Evolutionary conservation across 306 rosid genomes (phyloP), one percentile per base, ranked within the genome.

Genomic region (Cicer yamashitae): DNA sequence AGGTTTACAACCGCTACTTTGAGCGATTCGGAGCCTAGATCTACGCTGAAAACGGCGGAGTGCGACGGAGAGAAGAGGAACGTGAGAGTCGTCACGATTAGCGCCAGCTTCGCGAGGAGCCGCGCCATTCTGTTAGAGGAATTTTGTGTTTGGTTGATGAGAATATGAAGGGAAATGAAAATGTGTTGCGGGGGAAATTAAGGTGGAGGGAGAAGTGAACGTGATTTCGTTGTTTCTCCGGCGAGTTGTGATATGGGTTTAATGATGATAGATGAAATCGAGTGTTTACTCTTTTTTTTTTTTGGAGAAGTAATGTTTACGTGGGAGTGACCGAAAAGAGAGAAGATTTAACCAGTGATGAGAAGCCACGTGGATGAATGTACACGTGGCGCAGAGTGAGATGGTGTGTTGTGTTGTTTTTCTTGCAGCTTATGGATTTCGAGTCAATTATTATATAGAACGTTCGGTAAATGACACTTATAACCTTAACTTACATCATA

Each of bases 1-100:
- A 94, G 86, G 73, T 94, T 94, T 25, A 94, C 99, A n/a, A 94
- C 99, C 1, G 97, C 93, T 3, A 92, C 99, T 74, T 94, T 94
- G 50, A 89, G 17, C 88, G 86, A 92, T 65, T 92, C 97, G 1
- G 99, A 94, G 11, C 99, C 99, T 38, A 94, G 99, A 92, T 94
- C 99, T 90, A 94, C 79, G 80, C 97, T 92, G 73, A 89, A 89
- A 50, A 92, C 97, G 44, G 97, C 97, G 12, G 96, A 88, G 76
- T 92, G 88, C 18, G 99, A 86, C 7, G 90, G 97, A n/a, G 84
- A 78, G 61, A 83, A 41, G 8, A 83, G 74, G 34, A 90, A 62
- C 39, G 76, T 80, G 5, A 87, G 9, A 51, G 75, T 66, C 0
- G 84, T 83, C 10, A 86, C n/a, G 58, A 85, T 48, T 14, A 88